Percentiles rank a stretch among this genome's conserved stretches.
Evolutionary conservation across 768 basidiomycete species (phyloP).

Genomic region (Heimioporus sp.): DNA sequence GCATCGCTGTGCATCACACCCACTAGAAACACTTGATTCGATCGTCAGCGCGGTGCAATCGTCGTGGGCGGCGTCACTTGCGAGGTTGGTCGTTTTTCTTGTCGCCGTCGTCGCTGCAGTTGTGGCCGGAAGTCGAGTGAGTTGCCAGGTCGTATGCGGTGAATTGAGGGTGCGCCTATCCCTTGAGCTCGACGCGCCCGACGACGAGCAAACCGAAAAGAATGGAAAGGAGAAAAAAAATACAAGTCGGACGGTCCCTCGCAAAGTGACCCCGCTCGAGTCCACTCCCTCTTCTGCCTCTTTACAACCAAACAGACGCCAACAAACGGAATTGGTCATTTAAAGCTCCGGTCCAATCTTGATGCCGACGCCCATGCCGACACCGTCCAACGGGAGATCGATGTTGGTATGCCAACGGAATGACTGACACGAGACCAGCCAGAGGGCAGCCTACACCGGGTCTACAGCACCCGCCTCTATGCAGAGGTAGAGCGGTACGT

Average conservation of each 20-base stretch:
- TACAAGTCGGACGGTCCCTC: conserved; percentile 19
- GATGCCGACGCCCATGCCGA: neutral
- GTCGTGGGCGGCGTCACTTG: conserved; percentile 13
- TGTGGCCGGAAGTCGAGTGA: conserved; percentile 1
- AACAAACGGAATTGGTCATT: conserved; percentile 25
- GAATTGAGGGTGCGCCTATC: neutral
- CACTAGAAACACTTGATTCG: conserved; percentile 2
- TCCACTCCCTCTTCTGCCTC: conserved; percentile 17
- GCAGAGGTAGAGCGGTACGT: neutral
- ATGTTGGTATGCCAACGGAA: no score
- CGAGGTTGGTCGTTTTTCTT: conserved; percentile 15
- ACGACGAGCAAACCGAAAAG: conserved; percentile 13
- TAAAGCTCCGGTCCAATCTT: conserved; percentile 19
- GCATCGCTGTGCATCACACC: conserved; percentile 51
- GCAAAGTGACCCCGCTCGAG: conserved; percentile 14
- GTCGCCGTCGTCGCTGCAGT: conserved; percentile 8
- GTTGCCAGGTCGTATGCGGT: conserved; percentile 4
- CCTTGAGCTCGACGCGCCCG: conserved; percentile 15
- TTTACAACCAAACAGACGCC: conserved; percentile 24
- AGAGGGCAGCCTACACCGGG: no score
- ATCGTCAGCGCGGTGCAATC: conserved; percentile 1
- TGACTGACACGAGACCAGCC: no score
- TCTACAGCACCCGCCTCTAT: neutral
- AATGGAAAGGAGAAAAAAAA: conserved; percentile 3
- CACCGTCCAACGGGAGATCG: no score